These are phyloP conservation scores for Trifolium dubium DNA, from an alignment of 306 rosid species.

Conservation along the genomic window DNA sequence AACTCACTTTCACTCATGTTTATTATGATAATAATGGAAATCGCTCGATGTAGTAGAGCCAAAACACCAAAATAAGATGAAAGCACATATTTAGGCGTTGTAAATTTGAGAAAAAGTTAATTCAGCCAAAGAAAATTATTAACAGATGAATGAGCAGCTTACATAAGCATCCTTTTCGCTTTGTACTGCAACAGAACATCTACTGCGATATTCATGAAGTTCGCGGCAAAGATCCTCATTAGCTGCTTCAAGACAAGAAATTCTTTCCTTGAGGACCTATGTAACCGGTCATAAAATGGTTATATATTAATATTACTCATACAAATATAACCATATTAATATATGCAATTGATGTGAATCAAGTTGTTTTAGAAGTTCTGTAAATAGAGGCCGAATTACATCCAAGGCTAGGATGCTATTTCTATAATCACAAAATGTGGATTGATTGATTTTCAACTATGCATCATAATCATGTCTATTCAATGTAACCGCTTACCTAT, in stretches of 20 bases:
- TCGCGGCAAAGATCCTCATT: conserved; percentile 91
- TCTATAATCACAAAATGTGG: conserved; percentile 11
- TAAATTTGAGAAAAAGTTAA: conserved; percentile 1
- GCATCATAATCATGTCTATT: conserved; percentile 28
- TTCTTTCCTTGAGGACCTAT: conserved; percentile 91
- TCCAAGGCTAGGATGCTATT: conserved; percentile 10
- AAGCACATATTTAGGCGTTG: conserved; percentile 29
- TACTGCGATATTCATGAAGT: conserved; percentile 84
- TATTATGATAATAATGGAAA: neutral
- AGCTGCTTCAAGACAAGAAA: conserved; percentile 95
- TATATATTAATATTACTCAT: conserved; percentile 28
- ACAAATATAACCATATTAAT: neutral
- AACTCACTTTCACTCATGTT: conserved; percentile 7
- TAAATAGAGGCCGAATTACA: neutral
- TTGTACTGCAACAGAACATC: conserved; percentile 60
- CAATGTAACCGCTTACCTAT: conserved; percentile 2
- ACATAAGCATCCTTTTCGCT: conserved; percentile 74
- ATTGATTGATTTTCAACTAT: conserved; percentile 28
- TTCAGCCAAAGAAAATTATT: conserved; percentile 33
- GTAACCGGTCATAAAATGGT: conserved; percentile 37
- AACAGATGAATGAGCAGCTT: conserved; percentile 46
- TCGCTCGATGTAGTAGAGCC: conserved; percentile 7
- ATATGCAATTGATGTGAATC: conserved; percentile 12
- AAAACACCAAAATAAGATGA: conserved; percentile 30
- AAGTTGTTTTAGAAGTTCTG: conserved; percentile 4